Evolutionary conservation across 345 rosid species (phyloP), one percentile per base, ranked within the genome.

Genomic region (Nasturtium officinale): DNA sequence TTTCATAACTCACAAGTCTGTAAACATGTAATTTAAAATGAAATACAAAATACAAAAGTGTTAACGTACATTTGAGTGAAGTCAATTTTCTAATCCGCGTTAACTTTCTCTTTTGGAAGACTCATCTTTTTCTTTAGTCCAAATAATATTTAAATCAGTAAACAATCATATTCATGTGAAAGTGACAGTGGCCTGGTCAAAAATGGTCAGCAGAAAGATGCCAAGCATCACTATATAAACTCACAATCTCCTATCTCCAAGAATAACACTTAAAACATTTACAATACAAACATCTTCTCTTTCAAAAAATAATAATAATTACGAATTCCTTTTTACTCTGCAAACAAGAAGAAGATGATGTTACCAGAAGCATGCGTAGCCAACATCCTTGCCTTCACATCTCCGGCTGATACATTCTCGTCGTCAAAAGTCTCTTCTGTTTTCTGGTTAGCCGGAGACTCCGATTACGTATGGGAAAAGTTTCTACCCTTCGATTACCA

Each of bases 321-420:
- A n/a, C n/a, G n/a, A n/a, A n/a, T n/a, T n/a, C n/a, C n/a, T 12
- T 33, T 2, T 63, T 37, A 23, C 16, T 54, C 25, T 10, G 7
- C 57, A 45, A 18, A 46, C 2, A 45, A 54, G 12, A 56, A 45
- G 45, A 67, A 33, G 54, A 71, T 7, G 68, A 51, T 54, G 66
- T 73, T 92, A 69, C 96, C 96, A 7, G 88, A 85, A 80, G 87
- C 73, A 42, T 86, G 89, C 48, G 62, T 92, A 30, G 82, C 91
- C 2, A 64, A 65, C 4, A 81, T 92, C 33, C 71, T 90, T 6
- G 82, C 89, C 20, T 80, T 85, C 30, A 84, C 98, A 1, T 73
- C 96, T 30, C 98, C 98, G 0, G 37, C 53, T 0, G 93, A 90
- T 64, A 83, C 79, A 2, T 77, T 81, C 78, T 77, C 78, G 7